phyloP scores from a whole-genome alignment of 768 basidiomycete species.

The Leucocoprinus sp. region DNA sequence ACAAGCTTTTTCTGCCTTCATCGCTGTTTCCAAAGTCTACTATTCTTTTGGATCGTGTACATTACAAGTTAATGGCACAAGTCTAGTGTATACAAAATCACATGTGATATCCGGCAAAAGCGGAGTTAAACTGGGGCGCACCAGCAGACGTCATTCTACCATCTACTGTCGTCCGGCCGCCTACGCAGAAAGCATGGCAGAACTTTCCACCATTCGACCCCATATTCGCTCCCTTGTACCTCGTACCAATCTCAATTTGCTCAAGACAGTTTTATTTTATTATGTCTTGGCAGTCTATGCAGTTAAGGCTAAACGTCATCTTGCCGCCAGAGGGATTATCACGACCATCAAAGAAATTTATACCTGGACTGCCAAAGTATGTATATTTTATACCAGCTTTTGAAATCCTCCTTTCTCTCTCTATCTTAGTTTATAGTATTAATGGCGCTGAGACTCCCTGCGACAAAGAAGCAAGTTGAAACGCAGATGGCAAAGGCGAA shows the following conservation, averaged over 20 bases:
- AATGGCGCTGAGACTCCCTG: conserved; percentile 54
- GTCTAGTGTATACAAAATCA: too few species aligned
- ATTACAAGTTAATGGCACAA: too few species aligned
- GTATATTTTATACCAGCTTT: conserved; percentile 11
- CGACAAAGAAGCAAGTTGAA: conserved; percentile 50
- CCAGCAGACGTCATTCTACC: too few species aligned
- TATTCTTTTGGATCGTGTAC: not conserved
- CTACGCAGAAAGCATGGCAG: not conserved
- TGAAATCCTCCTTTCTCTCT: not conserved
- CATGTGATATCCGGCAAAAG: too few species aligned
- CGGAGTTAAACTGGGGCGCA: too few species aligned
- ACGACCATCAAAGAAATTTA: conserved; percentile 45
- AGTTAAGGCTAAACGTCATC: conserved; percentile 50
- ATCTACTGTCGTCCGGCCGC: too few species aligned
- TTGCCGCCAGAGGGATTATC: conserved; percentile 53
- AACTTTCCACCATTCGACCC: not conserved
- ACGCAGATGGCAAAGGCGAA: conserved; percentile 58
- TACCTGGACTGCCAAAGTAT: conserved; percentile 42
- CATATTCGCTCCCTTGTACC: not conserved
- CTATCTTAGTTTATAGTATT: conserved; percentile 27
- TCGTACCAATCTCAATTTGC: conserved; percentile 30
- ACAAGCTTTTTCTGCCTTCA: too few species aligned
- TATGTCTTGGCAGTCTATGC: conserved; percentile 47
- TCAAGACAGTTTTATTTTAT: conserved; percentile 49
- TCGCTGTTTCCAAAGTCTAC: too few species aligned